A percentile compares a stretch with the other conserved stretches of the same genome.
These are phyloP conservation scores for Phalaenopsis hybrid DNA, from an alignment of 116 monocot species.

Conservation along the genomic window DNA sequence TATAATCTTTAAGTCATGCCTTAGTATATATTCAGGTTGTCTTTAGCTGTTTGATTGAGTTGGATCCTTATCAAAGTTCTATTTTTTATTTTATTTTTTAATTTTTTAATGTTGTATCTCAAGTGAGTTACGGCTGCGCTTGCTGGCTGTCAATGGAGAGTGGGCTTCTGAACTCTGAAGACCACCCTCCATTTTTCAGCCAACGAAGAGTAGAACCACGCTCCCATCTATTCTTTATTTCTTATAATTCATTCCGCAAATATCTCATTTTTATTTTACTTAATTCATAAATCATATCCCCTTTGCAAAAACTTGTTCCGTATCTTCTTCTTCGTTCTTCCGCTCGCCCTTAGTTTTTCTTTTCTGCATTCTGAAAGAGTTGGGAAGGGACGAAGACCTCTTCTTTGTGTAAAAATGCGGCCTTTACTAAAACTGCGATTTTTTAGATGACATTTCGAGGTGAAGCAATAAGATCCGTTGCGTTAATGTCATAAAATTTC, in stretches of 20 bases:
- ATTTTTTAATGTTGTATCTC: too few species aligned
- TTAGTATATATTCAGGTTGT: too few species aligned
- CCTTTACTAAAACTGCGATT: background rate
- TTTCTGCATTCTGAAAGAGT: background rate
- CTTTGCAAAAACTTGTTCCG: background rate
- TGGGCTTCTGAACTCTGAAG: background rate
- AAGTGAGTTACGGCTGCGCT: too few species aligned
- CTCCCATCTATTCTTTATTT: background rate
- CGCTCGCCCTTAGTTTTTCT: background rate
- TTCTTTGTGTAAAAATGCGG: background rate
- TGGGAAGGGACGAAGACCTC: background rate
- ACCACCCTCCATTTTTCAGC: background rate
- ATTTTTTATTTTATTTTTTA: too few species aligned
- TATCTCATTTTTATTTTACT: background rate
- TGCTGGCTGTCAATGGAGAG: background rate
- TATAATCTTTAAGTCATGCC: too few species aligned
- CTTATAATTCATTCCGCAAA: background rate
- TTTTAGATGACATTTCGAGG: background rate
- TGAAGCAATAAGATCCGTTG: background rate
- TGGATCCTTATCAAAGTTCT: too few species aligned
- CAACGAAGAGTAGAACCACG: background rate
- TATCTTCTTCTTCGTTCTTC: background rate
- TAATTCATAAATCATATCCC: background rate
- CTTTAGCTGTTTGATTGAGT: too few species aligned
- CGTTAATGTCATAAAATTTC: background rate